Conservation (phyloP, 768 basidiomycete genomes). For the Panaeolus papilionaceus region DNA sequence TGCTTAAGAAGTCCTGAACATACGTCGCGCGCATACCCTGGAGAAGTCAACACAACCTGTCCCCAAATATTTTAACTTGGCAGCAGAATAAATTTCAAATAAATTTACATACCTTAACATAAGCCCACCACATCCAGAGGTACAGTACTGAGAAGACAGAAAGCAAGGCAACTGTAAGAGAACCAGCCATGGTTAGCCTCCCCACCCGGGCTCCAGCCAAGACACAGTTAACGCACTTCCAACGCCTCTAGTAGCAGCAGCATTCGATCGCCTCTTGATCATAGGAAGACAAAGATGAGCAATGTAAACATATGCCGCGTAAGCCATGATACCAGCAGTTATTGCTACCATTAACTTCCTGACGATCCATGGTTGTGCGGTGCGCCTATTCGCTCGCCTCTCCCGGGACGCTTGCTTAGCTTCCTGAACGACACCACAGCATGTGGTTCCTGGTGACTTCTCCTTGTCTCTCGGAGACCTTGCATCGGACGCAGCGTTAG, state of each 20-base stretch:
- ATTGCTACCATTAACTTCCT: slow-evolving; percentile 72
- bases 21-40: slow-evolving; percentile 74
- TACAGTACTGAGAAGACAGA: slow-evolving; percentile 67
- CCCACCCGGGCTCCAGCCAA: background rate
- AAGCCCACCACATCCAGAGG: slow-evolving; percentile 81
- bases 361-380: slow-evolving; percentile 75
- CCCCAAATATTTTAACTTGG: slow-evolving; percentile 15
- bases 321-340: slow-evolving; percentile 64
- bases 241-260: slow-evolving; percentile 43
- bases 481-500: background rate
- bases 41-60: slow-evolving; percentile 69
- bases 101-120: slow-evolving; percentile 62
- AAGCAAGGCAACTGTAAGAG: slow-evolving; percentile 66
- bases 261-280: slow-evolving; percentile 46
- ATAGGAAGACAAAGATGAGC: slow-evolving; percentile 74
- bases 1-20: slow-evolving; percentile 28
- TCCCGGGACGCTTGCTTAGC: slow-evolving; percentile 45
- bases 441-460: slow-evolving; percentile 30
- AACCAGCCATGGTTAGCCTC: slow-evolving; percentile 18
- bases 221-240: slow-evolving; percentile 65
- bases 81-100: background rate
- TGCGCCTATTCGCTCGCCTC: slow-evolving; percentile 43
- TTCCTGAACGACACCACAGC: slow-evolving; percentile 62
- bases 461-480: background rate
- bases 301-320: slow-evolving; percentile 80